Evolutionary conservation across 139 green algal genomes (phyloP).

Genomic region (Chlamydomonas sp.): DNA sequence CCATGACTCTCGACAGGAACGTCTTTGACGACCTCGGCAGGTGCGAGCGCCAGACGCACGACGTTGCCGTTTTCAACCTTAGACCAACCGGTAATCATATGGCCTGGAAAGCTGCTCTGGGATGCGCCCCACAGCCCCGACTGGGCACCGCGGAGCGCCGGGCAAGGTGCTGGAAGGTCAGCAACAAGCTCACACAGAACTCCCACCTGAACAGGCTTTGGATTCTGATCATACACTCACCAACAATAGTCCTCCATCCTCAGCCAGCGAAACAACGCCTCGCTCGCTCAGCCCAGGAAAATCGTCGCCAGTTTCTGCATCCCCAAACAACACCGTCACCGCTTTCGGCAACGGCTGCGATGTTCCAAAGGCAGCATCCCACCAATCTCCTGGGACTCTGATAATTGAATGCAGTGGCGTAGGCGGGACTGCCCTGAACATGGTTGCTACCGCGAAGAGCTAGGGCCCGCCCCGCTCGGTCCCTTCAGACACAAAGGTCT

Average conservation of each 20-base stretch:
- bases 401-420: background rate
- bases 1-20: conserved; percentile 7
- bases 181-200: too few relatives aligned
- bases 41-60: background rate
- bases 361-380: conserved; percentile 4
- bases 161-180: too few relatives aligned
- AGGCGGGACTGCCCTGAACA: too few relatives aligned
- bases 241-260: conserved; percentile 12
- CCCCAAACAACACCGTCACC: background rate
- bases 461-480: too few relatives aligned
- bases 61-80: conserved; percentile 1
- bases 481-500: too few relatives aligned
- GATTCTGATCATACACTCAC: background rate
- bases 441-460: too few relatives aligned
- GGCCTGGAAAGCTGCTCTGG: conserved; percentile 5
- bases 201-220: too few relatives aligned
- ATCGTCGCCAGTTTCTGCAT: conserved; percentile 6
- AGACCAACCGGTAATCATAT: background rate
- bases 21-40: background rate
- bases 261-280: background rate
- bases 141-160: background rate
- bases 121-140: conserved; percentile 8
- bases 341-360: background rate
- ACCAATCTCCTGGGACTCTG: conserved; percentile 10
- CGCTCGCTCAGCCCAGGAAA: background rate